Base-by-base conservation (phyloP, 2,329 filamentous ascomycete species). In the Cladophialophora yegresii region DNA sequence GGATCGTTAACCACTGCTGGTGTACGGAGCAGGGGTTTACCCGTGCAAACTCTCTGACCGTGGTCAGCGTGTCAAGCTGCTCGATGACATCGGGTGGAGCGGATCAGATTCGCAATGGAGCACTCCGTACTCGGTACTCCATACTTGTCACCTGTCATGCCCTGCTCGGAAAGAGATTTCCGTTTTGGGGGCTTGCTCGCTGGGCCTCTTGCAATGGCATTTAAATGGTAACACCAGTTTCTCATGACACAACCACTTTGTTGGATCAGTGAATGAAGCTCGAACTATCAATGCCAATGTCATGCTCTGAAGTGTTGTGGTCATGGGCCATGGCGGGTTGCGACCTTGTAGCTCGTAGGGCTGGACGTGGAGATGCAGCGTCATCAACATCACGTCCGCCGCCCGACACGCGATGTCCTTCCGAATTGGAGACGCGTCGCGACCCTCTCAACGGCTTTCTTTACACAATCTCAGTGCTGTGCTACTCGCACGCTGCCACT, bases 331-430 rank as follows among this genome's bases (percentile, higher is more conserved):
- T 3, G 36, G 7, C n/a, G 36, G 36, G 36, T 13, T n/a, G 36
- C 36, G 10, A 16, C 16, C n/a, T 40, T 13, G 1, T 2, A 13
- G 16, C 26, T 28, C 26, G 13, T 6, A 40, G 36, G 36, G 36
- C 36, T 43, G 10, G 13, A 43, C 7, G 36, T 40, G 36, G 36
- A 16, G 36, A 16, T n/a, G 36, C n/a, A 0, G 45, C 1, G 45
- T 26, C 45, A 13, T 50, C 45, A 12, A 20, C 20, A 50, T 28
- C 20, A 23, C n/a, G 9, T 43, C 40, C 20, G 16, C 40, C 20
- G 16, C 51, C 23, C 12, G 45, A 59, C 56, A 51, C 28, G 57
- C 30, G 57, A 59, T 23, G 32, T 59, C 56, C 12, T 59, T 59
- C 47, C 57, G 28, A 32, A n/a, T 54, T 26, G 51, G n/a, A 36